A percentile compares a stretch with the other conserved stretches of the same genome.
These are phyloP conservation scores for Penicillium griseofulvum DNA, from an alignment of 2,329 filamentous ascomycete species.

Conservation along the genomic window DNA sequence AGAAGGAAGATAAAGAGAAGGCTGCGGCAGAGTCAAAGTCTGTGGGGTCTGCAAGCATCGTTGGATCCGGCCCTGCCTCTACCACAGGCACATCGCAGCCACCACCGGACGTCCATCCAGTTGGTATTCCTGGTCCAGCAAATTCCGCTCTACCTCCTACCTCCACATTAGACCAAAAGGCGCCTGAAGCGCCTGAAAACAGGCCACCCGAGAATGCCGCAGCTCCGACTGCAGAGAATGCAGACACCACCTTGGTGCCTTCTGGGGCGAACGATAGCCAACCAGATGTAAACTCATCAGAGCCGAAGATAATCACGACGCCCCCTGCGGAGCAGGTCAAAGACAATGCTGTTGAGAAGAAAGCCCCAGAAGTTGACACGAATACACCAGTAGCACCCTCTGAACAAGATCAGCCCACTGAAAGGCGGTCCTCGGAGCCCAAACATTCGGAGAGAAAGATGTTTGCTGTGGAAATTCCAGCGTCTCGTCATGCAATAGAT, in stretches of 20 bases:
- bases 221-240: background rate
- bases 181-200: background rate
- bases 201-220: background rate
- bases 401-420: background rate
- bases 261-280: background rate
- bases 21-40: constrained; percentile 19
- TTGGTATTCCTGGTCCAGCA: background rate
- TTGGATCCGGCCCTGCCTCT: constrained; percentile 5
- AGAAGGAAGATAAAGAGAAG: constrained; percentile 31
- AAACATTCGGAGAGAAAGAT: background rate
- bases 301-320: background rate
- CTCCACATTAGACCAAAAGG: constrained; percentile 4
- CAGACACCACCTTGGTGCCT: background rate
- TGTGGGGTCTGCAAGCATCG: constrained; percentile 10
- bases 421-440: background rate
- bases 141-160: background rate
- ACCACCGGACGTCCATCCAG: background rate
- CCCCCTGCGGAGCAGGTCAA: background rate
- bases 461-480: constrained; percentile 6
- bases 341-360: background rate
- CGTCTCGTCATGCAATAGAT: background rate
- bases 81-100: constrained; percentile 5
- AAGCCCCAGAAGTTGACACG: background rate
- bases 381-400: background rate
- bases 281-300: background rate